Conservation (phyloP, 345 rosid genomes). For the Salix suchowensis region DNA sequence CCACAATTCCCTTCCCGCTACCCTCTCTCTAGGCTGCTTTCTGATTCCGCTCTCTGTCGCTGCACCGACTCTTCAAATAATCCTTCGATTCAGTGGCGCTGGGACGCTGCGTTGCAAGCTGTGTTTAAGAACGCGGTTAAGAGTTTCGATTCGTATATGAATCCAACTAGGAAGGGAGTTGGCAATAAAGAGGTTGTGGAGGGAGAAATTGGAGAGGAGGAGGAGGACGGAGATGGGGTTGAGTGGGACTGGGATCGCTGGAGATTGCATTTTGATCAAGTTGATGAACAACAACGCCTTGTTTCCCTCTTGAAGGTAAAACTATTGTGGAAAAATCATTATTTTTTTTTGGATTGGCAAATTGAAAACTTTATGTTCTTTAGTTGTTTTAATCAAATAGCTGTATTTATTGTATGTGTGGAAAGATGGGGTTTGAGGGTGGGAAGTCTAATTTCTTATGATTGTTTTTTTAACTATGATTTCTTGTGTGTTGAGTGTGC, state of each 20-base stretch:
- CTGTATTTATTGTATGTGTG: too few relatives aligned
- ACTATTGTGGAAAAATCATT: background rate
- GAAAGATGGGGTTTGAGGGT: too few relatives aligned
- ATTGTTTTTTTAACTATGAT: too few relatives aligned
- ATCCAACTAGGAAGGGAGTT: constrained; percentile 22
- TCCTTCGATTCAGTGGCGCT: constrained; percentile 26
- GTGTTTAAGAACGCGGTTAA: constrained; percentile 45
- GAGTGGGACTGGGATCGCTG: constrained; percentile 92
- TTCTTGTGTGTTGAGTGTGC: background rate
- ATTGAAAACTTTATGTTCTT: background rate
- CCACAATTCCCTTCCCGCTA: too few relatives aligned
- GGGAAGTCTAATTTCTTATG: too few relatives aligned
- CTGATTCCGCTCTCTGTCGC: constrained; percentile 37
- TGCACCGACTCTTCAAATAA: constrained; percentile 34
- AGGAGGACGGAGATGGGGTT: constrained; percentile 17
- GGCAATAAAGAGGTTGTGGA: background rate
- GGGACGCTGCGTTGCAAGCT: constrained; percentile 59
- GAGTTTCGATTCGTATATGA: constrained; percentile 50
- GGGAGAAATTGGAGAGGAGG: background rate
- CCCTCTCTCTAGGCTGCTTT: background rate
- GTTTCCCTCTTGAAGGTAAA: constrained; percentile 69
- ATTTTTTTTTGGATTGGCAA: background rate
- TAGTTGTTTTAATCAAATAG: too few relatives aligned
- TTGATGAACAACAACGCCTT: constrained; percentile 80
- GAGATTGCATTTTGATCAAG: constrained; percentile 72